Base-by-base conservation (phyloP, 805 yeast species). In the Ogataea pignaliae region DNA sequence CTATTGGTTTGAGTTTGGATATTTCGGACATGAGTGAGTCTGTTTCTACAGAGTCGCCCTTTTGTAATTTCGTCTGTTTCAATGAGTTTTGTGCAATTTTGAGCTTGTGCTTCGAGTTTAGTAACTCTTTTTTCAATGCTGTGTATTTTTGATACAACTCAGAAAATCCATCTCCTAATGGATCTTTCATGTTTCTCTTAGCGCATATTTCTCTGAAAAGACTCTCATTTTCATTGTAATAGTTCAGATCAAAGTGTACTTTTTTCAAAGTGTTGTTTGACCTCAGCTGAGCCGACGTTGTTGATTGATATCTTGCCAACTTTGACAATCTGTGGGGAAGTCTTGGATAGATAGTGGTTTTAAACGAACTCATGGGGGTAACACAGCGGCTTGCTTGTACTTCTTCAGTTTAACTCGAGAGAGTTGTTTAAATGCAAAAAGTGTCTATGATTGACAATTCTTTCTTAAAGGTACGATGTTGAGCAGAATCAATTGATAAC, bases 181-280 rank as follows among this genome's bases (percentile, higher is more conserved):
- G 56, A 36, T 53, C 53, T n/a, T 41, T 39, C 2, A 61, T 58
- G n/a, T 62, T 61, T 46, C 77, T 60, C 43, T 63, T 59, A 6
- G 41, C 37, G 28, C 74, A 65, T 3, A 64, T 56, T 0, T 55
- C 57, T 10, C 59, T 37, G 28, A 61, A 63, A 6, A 30, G 37
- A 4, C 60, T 61, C n/a, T 57, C 43, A 30, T 63, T 58, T 3
- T 57, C 57, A 11, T 56, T 48, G 12, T 65, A 61, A 14, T 47
- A 48, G 42, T 65, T 66, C 43, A 65, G 48, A 44, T 72, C 69
- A 41, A 66, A 64, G 1, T 58, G 46, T 1, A 75, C 66, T 37
- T 47, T 62, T 34, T 59, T 63, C 42, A 66, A 49, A 0, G 65
- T 48, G 36, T 61, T 59, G 8, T 66, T 57, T 5, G 58, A 53